Conservation (phyloP, 75 land plant species). For the Larix kaempferi region DNA sequence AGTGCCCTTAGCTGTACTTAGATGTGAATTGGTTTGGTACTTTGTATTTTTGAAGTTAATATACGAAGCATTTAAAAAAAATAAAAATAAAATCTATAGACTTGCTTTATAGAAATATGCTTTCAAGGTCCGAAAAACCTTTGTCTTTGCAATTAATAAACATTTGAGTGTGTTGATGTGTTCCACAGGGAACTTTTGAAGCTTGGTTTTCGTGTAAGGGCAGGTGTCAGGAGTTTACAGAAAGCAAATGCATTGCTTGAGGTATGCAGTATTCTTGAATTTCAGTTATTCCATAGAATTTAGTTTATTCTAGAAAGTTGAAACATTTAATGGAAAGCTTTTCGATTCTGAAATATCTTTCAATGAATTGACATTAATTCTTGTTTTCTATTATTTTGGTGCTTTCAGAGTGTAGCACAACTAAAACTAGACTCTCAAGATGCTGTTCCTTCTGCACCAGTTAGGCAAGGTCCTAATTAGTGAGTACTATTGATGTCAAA, state of each 20-base stretch:
- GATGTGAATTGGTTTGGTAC: no score
- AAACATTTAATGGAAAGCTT: not conserved
- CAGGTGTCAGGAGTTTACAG: constrained; percentile 68
- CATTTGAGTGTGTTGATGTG: not conserved
- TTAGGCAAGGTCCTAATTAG: not conserved
- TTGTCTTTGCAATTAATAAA: no score
- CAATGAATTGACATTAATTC: not conserved
- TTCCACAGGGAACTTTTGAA: constrained; percentile 82
- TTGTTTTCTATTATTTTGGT: not conserved
- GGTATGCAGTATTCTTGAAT: constrained; percentile 31
- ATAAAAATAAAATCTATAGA: no score
- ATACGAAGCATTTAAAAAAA: no score
- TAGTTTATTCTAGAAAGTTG: not conserved
- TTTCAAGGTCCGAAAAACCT: no score
- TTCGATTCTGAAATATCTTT: not conserved
- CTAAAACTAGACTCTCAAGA: constrained; percentile 29
- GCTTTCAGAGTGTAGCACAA: constrained; percentile 45
- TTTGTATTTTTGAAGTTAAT: not conserved
- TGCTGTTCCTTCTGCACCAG: constrained; percentile 6
- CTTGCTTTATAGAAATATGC: no score
- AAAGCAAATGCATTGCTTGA: constrained; percentile 65
- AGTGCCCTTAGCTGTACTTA: no score
- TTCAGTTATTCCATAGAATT: not conserved
- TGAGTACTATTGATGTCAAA: not conserved
- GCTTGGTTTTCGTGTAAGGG: constrained; percentile 84